These are phyloP conservation scores for Dryadomyces quercus-mongolicae DNA, from an alignment of 2,329 filamentous ascomycete species.

Conservation along the genomic window DNA sequence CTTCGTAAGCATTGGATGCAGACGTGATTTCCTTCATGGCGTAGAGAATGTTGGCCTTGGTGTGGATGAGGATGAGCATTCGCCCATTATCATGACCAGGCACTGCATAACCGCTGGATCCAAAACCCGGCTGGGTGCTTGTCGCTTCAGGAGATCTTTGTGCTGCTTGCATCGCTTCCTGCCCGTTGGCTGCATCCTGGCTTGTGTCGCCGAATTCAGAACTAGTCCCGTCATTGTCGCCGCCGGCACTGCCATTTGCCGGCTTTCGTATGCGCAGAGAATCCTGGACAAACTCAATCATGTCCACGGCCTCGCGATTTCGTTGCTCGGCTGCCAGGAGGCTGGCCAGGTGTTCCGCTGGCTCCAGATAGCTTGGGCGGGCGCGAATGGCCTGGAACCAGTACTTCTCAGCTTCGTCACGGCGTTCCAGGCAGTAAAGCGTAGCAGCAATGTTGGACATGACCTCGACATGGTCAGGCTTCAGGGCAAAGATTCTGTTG, in stretches of 20 bases:
- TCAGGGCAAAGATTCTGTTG: constrained; percentile 44
- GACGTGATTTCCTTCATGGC: constrained; percentile 67
- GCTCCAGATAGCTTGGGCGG: constrained; percentile 83
- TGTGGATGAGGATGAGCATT: constrained; percentile 86
- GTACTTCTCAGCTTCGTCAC: constrained; percentile 70
- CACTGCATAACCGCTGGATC: constrained; percentile 73
- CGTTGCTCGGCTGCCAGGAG: constrained; percentile 72
- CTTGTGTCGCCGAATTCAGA: background rate
- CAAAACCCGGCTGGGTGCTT: constrained; percentile 41
- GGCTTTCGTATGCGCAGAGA: constrained; percentile 40
- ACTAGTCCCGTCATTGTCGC: background rate
- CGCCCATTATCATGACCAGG: constrained; percentile 81
- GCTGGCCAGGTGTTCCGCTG: constrained; percentile 86
- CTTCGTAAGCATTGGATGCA: constrained; percentile 84
- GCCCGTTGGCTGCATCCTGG: background rate
- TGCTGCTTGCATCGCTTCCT: background rate
- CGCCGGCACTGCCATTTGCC: background rate
- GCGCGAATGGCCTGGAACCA: constrained; percentile 79
- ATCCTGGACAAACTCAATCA: constrained; percentile 76
- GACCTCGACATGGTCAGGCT: constrained; percentile 69
- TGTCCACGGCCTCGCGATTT: constrained; percentile 70
- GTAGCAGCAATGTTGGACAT: constrained; percentile 89
- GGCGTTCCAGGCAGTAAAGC: constrained; percentile 68
- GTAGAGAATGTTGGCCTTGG: constrained; percentile 98
- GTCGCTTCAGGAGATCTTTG: background rate